Evolutionary conservation across 1,284 basidiomycete species (phyloP), one percentile per base, ranked within the genome.

Genomic region (Somion occarium): DNA sequence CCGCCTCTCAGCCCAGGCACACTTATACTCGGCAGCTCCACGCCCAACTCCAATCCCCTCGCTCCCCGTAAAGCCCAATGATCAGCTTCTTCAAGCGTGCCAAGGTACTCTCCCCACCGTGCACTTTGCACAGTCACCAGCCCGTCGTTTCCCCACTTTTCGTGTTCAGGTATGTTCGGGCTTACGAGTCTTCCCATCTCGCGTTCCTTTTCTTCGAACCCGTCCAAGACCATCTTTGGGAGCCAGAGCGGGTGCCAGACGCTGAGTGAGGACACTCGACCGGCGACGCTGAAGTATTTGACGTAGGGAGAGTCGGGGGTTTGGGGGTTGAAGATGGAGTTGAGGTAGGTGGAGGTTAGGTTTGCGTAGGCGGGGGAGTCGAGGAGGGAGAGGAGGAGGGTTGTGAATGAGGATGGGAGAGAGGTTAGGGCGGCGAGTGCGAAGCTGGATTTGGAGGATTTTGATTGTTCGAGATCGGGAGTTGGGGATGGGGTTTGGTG

Each of bases 321-420:
- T 4, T 76, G 65, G 0, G 95, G 95, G 69, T 99, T 99, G 74
- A 99, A 99, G 1, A 86, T 75, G 48, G 87, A 77, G 57, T 86
- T 85, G 42, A 98, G 79, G 68, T 91, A 98, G 7, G 79, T 69
- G 1, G 95, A 91, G 3, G 92, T 96, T 41, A 99, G 80, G 69
- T 98, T 98, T 13, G 91, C 86, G 66, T 99, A 99, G 0, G 97
- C 97, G 0, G 97, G 97, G 1, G 94, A 95, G 73, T 99, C 97
- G 60, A 99, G 80, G 50, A 96, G 73, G 49, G 89, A 89, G n/a
- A 99, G 80, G 38, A 99, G 78, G 60, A 94, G 84, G 1, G 88
- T 88, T 5, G 92, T 92, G 63, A 98, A 85, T 11, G 87, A 87
- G 2, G 85, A 85, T 0, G 90, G 88, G 12, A 94, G 73, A 3